These are phyloP conservation scores for Chaetomiaceae sp. DNA, from an alignment of 2,329 filamentous ascomycete species.

Conservation along the genomic window DNA sequence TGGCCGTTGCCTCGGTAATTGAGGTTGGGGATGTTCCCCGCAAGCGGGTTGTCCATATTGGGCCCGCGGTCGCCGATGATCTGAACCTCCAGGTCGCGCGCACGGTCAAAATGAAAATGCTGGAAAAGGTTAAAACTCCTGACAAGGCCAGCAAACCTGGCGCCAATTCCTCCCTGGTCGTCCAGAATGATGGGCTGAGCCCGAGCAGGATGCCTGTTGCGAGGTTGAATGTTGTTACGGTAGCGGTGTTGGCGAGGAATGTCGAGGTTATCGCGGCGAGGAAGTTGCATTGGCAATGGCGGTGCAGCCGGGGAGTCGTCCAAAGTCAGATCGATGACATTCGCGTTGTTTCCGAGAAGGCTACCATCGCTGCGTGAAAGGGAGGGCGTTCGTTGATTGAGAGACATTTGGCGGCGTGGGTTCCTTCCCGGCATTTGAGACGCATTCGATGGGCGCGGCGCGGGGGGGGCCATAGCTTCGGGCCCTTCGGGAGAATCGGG, in stretches of 20 bases:
- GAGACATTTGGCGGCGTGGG: slow-evolving; percentile 40
- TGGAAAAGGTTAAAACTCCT: slow-evolving; percentile 8
- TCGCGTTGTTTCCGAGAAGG: slow-evolving; percentile 33
- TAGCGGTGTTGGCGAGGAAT: background rate
- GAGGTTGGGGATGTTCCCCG: slow-evolving; percentile 30
- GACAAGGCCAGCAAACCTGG: background rate
- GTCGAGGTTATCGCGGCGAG: background rate
- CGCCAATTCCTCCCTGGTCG: background rate
- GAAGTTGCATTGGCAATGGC: background rate
- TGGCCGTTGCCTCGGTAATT: slow-evolving; percentile 35
- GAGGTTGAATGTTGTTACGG: background rate
- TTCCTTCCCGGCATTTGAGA: slow-evolving; percentile 28
- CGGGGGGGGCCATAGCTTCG: background rate
- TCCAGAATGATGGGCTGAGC: background rate
- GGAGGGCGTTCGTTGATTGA: slow-evolving; percentile 39
- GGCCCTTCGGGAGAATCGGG: slow-evolving; percentile 41
- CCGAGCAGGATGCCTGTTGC: background rate
- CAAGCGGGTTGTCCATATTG: slow-evolving; percentile 28
- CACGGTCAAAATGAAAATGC: slow-evolving; percentile 6
- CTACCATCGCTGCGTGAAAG: slow-evolving; percentile 44
- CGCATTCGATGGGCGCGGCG: background rate
- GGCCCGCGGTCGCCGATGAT: background rate
- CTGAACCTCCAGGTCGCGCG: slow-evolving; percentile 30
- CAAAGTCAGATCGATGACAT: slow-evolving; percentile 50
- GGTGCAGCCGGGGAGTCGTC: slow-evolving; percentile 32